A percentile compares a stretch with the other conserved stretches of the same genome.
phyloP scores from a whole-genome alignment of 768 basidiomycete genomes.

The Pulveroboletus sp. region DNA sequence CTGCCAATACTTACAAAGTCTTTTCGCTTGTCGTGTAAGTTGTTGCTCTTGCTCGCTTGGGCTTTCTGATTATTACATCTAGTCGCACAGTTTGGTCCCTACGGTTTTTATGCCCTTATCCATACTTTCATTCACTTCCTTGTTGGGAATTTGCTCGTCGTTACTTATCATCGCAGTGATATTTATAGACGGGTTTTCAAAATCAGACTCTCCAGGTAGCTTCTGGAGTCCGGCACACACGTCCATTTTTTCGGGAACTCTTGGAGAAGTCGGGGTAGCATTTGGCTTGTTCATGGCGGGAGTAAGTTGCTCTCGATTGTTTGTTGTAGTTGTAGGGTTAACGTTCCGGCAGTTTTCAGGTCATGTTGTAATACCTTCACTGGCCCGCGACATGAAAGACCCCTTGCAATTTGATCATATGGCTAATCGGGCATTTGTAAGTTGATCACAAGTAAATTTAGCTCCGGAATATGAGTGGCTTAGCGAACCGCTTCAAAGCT shows the following conservation, averaged over 20 bases:
- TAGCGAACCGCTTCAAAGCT: conserved; percentile 38
- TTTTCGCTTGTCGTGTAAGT: conserved; percentile 69
- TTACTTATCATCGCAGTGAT: conserved; percentile 73
- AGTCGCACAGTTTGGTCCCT: conserved; percentile 64
- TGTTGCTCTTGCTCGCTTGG: background rate
- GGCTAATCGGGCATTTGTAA: conserved; percentile 84
- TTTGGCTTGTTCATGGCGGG: conserved; percentile 94
- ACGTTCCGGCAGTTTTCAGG: conserved; percentile 66
- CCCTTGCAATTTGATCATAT: conserved; percentile 78
- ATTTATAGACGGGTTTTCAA: conserved; percentile 78
- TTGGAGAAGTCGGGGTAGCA: conserved; percentile 66
- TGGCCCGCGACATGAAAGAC: conserved; percentile 87
- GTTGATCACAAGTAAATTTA: conserved; percentile 29
- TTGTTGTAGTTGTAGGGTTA: background rate
- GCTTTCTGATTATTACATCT: background rate
- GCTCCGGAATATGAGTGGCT: background rate
- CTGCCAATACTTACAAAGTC: conserved; percentile 71
- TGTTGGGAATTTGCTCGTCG: conserved; percentile 81
- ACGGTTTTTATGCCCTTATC: conserved; percentile 84
- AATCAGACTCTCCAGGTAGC: conserved; percentile 73
- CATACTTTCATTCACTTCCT: conserved; percentile 83
- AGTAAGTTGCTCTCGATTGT: conserved; percentile 39
- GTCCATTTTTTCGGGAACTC: conserved; percentile 48
- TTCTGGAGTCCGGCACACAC: conserved; percentile 76
- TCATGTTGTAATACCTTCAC: conserved; percentile 87